Evolutionary conservation across 805 yeast genomes (phyloP).

Genomic region (Wickerhamia fluorescens): DNA sequence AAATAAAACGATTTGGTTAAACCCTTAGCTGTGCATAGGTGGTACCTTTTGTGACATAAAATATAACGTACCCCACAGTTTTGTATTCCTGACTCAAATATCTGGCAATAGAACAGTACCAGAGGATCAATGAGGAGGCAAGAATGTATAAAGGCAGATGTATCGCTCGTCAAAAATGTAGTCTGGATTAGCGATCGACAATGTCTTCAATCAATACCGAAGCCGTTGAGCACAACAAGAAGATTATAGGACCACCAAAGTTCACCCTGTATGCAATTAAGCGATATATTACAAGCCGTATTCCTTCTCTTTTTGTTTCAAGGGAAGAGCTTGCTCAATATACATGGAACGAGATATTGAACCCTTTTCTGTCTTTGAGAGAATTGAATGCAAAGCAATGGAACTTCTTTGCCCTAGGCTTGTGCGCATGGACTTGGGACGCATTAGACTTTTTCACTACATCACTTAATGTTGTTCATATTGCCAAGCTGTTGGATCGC

Average conservation of each 20-base stretch:
- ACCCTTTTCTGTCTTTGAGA: constrained; percentile 56
- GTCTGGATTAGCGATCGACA: no score
- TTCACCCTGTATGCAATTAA: constrained; percentile 22
- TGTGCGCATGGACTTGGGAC: constrained; percentile 59
- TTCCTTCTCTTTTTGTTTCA: constrained; percentile 44
- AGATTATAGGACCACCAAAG: constrained; percentile 19
- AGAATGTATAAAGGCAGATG: no score
- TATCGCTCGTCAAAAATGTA: no score
- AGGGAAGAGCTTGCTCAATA: constrained; percentile 31
- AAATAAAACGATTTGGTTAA: no score
- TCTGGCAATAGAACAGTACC: no score
- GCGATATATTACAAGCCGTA: constrained; percentile 37
- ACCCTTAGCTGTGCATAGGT: no score
- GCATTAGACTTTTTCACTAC: constrained; percentile 59
- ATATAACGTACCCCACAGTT: no score
- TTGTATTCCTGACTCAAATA: no score
- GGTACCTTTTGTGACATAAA: no score
- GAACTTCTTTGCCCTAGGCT: constrained; percentile 48
- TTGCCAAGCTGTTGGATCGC: constrained; percentile 41
- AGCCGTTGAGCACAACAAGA: constrained; percentile 6
- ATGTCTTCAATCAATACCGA: no score
- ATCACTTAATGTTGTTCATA: constrained; percentile 40
- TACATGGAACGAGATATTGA: constrained; percentile 37
- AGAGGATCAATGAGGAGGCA: no score
- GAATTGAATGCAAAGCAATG: constrained; percentile 47